A percentile compares a stretch with the other conserved stretches of the same genome.
Conservation (phyloP, 2,329 filamentous ascomycete genomes). For the Verticillium dahliae region DNA sequence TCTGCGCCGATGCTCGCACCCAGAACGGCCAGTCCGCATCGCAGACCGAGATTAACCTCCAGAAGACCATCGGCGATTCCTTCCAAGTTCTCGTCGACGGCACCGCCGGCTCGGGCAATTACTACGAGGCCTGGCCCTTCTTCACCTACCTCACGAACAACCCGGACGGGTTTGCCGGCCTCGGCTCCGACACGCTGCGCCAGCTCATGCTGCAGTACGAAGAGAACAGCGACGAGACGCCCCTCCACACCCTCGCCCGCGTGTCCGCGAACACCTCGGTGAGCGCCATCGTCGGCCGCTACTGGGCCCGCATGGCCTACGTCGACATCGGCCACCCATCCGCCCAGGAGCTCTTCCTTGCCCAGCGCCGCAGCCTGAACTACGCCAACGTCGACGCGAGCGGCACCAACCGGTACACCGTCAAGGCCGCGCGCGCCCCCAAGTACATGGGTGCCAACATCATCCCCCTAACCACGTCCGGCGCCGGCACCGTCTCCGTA, state of each 20-base stretch:
- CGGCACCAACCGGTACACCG: slow-evolving; percentile 27
- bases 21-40: slow-evolving; percentile 25
- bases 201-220: slow-evolving; percentile 36
- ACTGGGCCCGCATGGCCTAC: slow-evolving; percentile 48
- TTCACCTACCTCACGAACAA: slow-evolving; percentile 41
- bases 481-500: slow-evolving; percentile 20
- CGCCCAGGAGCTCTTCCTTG: slow-evolving; percentile 29
- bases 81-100: slow-evolving; percentile 43
- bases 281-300: slow-evolving; percentile 36
- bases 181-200: slow-evolving; percentile 33
- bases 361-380: slow-evolving; percentile 26
- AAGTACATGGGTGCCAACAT: slow-evolving; percentile 45
- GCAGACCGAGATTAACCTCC: slow-evolving; percentile 31
- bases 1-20: slow-evolving; percentile 32
- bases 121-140: slow-evolving; percentile 47
- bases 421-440: slow-evolving; percentile 33
- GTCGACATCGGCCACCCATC: slow-evolving; percentile 40
- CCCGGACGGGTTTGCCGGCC: slow-evolving; percentile 32
- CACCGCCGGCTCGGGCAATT: slow-evolving; percentile 31
- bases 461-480: slow-evolving; percentile 31
- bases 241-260: slow-evolving; percentile 36
- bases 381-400: slow-evolving; percentile 33
- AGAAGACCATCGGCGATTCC: slow-evolving; percentile 38
- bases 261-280: slow-evolving; percentile 24
- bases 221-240: slow-evolving; percentile 39